phyloP scores from a whole-genome alignment of 345 rosid genomes.

The Salix purpurea region DNA sequence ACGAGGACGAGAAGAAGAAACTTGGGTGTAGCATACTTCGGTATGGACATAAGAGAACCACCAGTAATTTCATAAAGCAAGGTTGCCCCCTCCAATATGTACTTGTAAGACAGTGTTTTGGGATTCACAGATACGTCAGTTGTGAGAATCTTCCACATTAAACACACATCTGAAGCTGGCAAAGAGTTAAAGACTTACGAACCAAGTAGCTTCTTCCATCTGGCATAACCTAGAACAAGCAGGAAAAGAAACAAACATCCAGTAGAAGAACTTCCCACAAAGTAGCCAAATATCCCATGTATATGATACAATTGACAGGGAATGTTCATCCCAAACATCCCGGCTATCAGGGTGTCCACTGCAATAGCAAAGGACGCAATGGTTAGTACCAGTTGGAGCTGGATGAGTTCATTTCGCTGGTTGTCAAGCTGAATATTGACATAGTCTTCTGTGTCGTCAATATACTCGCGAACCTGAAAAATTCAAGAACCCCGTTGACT shows the following conservation, averaged over 20 bases:
- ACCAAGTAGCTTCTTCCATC: constrained; percentile 92
- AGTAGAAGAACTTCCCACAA: constrained; percentile 50
- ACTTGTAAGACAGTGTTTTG: too few relatives aligned
- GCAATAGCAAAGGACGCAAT: constrained; percentile 79
- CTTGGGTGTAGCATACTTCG: neutral
- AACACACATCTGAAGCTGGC: neutral
- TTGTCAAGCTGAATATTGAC: constrained; percentile 87
- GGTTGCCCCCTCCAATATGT: too few relatives aligned
- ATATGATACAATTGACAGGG: constrained; percentile 38
- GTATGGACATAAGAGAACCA: neutral
- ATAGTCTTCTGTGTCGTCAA: constrained; percentile 91
- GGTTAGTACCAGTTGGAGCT: constrained; percentile 70
- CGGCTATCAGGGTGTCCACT: constrained; percentile 55
- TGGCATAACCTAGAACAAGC: constrained; percentile 76
- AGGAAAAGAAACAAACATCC: constrained; percentile 56
- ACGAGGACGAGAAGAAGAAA: neutral
- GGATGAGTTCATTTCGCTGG: constrained; percentile 87
- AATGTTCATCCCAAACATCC: constrained; percentile 76
- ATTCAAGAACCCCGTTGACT: neutral
- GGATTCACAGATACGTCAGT: too few relatives aligned
- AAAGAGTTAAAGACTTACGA: constrained; percentile 20
- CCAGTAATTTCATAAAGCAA: too few relatives aligned
- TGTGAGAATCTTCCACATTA: neutral
- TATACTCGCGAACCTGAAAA: constrained; percentile 80
- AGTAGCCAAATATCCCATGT: constrained; percentile 45